Evolutionary conservation across 2,329 filamentous ascomycete species (phyloP).

Genomic region (Fusarium coffeatum): DNA sequence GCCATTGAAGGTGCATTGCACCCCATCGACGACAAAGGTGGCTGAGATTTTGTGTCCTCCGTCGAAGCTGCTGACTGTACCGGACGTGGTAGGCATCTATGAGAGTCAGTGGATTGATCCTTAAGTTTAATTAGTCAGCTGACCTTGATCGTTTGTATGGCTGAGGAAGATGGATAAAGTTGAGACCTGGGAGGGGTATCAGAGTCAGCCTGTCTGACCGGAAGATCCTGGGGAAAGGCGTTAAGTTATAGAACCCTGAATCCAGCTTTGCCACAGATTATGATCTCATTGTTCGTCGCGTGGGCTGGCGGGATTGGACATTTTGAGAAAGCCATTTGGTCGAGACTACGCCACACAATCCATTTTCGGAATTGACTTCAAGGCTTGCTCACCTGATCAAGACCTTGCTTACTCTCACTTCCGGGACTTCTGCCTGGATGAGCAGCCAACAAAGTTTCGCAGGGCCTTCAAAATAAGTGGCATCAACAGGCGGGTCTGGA

Average conservation of each 20-base stretch:
- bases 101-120: not conserved
- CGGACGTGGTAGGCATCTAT: not conserved
- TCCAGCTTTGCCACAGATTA: not conserved
- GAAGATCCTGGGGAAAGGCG: not conserved
- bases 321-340: not conserved
- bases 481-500: too few relatives aligned
- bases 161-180: not conserved
- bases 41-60: not conserved
- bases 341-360: slow-evolving; percentile 2
- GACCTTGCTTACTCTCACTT: not conserved
- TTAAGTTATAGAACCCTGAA: not conserved
- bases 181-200: not conserved
- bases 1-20: not conserved
- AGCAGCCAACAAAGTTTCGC: too few relatives aligned
- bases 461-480: not conserved
- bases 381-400: not conserved
- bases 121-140: too few relatives aligned
- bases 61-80: not conserved
- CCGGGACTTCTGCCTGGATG: accelerated
- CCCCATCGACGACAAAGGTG: not conserved
- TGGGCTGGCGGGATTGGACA: not conserved
- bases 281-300: not conserved
- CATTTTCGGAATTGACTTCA: not conserved
- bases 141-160: not conserved
- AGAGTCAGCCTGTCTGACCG: not conserved